A percentile compares a stretch with the other conserved stretches of the same genome.
phyloP scores from a whole-genome alignment of 2,329 filamentous ascomycete genomes.

The Elsinoe ampelina region DNA sequence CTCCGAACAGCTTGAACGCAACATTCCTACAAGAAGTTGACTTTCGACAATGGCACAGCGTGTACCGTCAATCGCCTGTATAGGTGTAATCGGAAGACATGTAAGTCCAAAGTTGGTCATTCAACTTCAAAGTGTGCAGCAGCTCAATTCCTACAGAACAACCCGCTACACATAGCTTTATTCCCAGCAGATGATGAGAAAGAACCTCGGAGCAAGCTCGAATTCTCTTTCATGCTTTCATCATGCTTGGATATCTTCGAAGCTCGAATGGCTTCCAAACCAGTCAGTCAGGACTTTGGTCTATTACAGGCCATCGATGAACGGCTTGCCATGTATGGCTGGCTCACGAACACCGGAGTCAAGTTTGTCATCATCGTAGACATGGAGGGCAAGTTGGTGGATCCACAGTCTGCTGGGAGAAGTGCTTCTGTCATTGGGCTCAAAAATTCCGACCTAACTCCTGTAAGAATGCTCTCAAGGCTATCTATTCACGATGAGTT shows the following conservation, averaged over 20 bases:
- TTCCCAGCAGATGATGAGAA: conserved; percentile 54
- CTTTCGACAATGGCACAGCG: conserved; percentile 38
- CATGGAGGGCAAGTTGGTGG: conserved; percentile 61
- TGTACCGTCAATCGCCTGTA: conserved; percentile 71
- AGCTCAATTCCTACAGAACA: conserved; percentile 55
- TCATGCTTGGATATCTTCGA: conserved; percentile 92
- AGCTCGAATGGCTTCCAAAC: conserved; percentile 64
- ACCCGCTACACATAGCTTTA: conserved; percentile 85
- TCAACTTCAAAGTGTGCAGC: conserved; percentile 3
- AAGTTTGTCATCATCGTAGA: conserved; percentile 87
- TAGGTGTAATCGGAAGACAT: conserved; percentile 88
- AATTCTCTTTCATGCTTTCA: conserved; percentile 86
- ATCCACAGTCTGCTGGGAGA: conserved; percentile 14
- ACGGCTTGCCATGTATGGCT: conserved; percentile 85
- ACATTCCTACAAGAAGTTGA: not conserved
- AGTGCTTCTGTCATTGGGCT: conserved; percentile 52
- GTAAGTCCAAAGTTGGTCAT: conserved; percentile 41
- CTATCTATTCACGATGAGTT: not conserved
- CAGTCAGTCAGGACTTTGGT: conserved; percentile 74
- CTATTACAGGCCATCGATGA: conserved; percentile 91
- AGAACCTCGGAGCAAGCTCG: conserved; percentile 65
- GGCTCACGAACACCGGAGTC: conserved; percentile 90
- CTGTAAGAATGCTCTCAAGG: conserved; percentile 43
- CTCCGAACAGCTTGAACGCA: not conserved
- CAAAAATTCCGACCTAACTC: conserved; percentile 77